Evolutionary conservation across 768 basidiomycete genomes (phyloP).

Genomic region (Chalciporus piperatus): DNA sequence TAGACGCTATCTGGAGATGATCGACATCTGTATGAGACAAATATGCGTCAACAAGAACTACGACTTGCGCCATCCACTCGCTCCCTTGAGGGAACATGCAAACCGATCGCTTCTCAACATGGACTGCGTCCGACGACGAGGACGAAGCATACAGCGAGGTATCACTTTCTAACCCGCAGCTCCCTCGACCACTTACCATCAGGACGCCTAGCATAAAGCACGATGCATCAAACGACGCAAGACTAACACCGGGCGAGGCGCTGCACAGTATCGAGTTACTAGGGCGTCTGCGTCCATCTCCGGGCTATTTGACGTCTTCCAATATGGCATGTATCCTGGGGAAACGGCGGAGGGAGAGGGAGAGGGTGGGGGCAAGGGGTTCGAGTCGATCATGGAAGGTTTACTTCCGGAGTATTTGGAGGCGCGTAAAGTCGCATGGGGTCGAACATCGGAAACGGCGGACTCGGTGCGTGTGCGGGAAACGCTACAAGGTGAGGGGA

Average conservation of each 20-base stretch:
- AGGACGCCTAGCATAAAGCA: constrained; percentile 6
- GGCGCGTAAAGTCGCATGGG: constrained; percentile 26
- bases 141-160: constrained; percentile 23
- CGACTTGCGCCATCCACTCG: background rate
- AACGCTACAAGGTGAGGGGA: background rate
- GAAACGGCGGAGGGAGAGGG: background rate
- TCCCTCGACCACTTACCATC: background rate
- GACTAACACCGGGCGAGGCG: constrained; percentile 17
- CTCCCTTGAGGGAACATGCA: background rate
- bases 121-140: constrained; percentile 19
- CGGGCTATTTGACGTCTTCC: constrained; percentile 18
- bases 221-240: constrained; percentile 28
- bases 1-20: no score
- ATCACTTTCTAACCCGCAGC: background rate
- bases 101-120: background rate
- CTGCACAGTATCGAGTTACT: constrained; percentile 11
- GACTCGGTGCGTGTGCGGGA: constrained; percentile 14
- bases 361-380: constrained; percentile 9
- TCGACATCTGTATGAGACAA: no score
- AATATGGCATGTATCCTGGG: constrained; percentile 2
- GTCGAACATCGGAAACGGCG: constrained; percentile 9
- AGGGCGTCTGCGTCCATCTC: constrained; percentile 18
- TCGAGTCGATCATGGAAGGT: constrained; percentile 34
- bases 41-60: no score
- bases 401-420: constrained; percentile 36